Percentiles rank a stretch among this genome's conserved stretches.
Conservation (phyloP, 768 basidiomycete species). For the Termitomyces sp. region DNA sequence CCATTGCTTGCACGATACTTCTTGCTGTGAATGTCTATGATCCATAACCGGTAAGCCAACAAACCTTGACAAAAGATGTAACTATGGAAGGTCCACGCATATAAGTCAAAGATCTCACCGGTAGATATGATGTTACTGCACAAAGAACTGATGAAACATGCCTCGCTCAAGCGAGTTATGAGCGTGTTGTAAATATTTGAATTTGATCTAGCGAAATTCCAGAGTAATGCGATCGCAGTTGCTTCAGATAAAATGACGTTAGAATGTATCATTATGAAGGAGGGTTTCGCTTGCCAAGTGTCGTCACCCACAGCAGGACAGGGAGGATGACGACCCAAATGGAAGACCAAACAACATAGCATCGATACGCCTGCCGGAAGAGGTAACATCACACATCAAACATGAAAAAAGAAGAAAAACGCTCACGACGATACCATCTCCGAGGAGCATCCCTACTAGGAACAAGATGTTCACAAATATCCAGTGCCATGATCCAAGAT, state of each 20-base stretch:
- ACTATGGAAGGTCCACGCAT: too few relatives aligned
- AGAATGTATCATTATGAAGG: too few relatives aligned
- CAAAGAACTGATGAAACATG: not conserved
- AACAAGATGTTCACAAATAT: not conserved
- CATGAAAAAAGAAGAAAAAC: not conserved
- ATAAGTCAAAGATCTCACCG: not conserved
- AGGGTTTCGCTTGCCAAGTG: not conserved
- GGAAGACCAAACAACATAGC: too few relatives aligned
- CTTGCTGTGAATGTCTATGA: not conserved
- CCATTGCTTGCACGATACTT: not conserved
- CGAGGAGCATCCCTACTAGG: not conserved
- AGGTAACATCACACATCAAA: too few relatives aligned
- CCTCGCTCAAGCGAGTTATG: not conserved
- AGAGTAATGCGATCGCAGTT: not conserved
- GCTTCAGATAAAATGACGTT: too few relatives aligned
- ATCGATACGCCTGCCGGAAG: too few relatives aligned
- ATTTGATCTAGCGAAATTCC: not conserved
- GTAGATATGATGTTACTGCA: not conserved
- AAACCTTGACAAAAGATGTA: not conserved
- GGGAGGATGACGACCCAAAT: not conserved
- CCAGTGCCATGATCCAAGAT: not conserved
- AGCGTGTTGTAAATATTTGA: not conserved
- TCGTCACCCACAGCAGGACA: too few relatives aligned
- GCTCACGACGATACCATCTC: not conserved
- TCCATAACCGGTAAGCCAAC: not conserved